These are phyloP conservation scores for Eucalyptus decipiens DNA, from an alignment of 345 rosid genomes.

Conservation along the genomic window DNA sequence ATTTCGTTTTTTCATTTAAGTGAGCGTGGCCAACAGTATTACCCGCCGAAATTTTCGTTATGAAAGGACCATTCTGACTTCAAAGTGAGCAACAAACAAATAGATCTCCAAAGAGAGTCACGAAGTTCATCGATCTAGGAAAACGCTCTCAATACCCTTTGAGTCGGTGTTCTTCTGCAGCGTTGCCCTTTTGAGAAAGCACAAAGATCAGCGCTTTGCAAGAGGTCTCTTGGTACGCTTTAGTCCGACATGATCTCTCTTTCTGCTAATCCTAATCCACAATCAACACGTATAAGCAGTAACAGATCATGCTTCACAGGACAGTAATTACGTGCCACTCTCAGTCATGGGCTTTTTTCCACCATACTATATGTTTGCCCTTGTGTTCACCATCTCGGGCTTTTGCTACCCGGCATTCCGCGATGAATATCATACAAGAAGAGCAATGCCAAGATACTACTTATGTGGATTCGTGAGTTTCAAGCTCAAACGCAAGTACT, in stretches of 20 bases:
- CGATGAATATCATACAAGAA: background rate
- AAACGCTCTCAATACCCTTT: background rate
- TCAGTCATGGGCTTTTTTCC: background rate
- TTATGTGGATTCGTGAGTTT: background rate
- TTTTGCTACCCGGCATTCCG: background rate
- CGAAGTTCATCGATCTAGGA: background rate
- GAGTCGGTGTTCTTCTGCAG: background rate
- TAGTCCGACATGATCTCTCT: background rate
- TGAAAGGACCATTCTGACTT: background rate
- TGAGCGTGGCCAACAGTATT: background rate
- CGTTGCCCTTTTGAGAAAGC: background rate
- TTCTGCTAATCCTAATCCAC: background rate
- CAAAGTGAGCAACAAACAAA: background rate
- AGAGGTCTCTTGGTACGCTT: background rate
- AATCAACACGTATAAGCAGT: background rate
- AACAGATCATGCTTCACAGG: background rate
- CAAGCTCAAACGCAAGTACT: background rate
- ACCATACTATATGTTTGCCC: background rate
- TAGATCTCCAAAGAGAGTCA: background rate
- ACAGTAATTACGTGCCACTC: background rate
- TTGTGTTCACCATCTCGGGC: background rate
- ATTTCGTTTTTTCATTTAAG: background rate
- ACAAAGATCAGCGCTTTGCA: background rate
- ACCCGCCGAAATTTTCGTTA: background rate
- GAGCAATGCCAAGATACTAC: background rate